A percentile compares a stretch with the other conserved stretches of the same genome.
phyloP scores from a whole-genome alignment of 352 stramenopile species.

The Plasmopara viticola region DNA sequence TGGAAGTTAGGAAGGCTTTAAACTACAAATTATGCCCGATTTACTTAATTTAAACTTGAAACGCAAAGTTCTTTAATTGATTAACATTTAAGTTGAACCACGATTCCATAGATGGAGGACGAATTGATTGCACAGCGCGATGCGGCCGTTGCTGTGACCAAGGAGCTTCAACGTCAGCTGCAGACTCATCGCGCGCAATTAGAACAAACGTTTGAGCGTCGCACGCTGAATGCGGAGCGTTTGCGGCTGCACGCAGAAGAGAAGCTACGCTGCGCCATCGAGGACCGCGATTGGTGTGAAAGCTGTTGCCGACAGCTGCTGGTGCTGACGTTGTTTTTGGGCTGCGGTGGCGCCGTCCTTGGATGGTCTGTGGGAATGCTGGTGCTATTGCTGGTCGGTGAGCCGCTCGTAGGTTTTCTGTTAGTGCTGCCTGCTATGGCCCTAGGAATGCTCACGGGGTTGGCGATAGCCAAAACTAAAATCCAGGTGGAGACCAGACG shows the following conservation, averaged over 20 bases:
- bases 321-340: constrained; percentile 46
- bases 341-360: constrained; percentile 38
- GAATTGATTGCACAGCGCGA: constrained; percentile 70
- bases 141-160: constrained; percentile 65
- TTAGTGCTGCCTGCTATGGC: constrained; percentile 61
- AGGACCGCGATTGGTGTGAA: constrained; percentile 48
- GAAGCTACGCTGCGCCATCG: constrained; percentile 34
- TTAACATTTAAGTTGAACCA: no score
- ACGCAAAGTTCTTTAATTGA: no score
- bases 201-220: constrained; percentile 53
- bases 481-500: constrained; percentile 47
- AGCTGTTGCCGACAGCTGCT: constrained; percentile 41
- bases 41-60: no score
- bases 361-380: constrained; percentile 48
- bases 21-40: no score
- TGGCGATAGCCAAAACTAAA: constrained; percentile 57
- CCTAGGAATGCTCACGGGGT: constrained; percentile 31
- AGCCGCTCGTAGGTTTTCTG: constrained; percentile 61
- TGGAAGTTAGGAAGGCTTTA: no score
- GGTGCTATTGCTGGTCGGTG: constrained; percentile 37
- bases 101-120: constrained; percentile 37
- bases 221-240: constrained; percentile 62
- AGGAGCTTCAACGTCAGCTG: constrained; percentile 64
- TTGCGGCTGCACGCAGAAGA: constrained; percentile 60
- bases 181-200: constrained; percentile 40